phyloP scores from a whole-genome alignment of 257 asterid species.

The Gentiana macrophylla region DNA sequence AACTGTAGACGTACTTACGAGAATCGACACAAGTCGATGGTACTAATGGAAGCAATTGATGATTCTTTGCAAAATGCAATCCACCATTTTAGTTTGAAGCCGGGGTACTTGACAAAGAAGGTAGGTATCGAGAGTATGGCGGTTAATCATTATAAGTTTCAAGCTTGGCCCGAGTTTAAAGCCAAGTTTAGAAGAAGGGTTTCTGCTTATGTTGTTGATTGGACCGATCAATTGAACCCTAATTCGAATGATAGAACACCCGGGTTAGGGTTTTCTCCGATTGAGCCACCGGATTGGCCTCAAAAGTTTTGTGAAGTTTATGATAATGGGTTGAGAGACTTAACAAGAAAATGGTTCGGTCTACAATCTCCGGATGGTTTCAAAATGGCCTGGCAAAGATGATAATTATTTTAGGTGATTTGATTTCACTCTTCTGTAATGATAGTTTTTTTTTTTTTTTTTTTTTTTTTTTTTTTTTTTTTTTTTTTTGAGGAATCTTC shows the following conservation, averaged over 20 bases:
- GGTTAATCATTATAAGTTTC: slow-evolving; percentile 83
- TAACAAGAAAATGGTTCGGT: slow-evolving; percentile 52
- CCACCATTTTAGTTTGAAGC: slow-evolving; percentile 60
- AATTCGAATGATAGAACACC: slow-evolving; percentile 72
- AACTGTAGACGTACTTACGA: slow-evolving; percentile 37
- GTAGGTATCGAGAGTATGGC: slow-evolving; percentile 15
- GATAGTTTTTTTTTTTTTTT: no score
- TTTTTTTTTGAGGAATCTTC: no score
- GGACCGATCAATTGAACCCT: slow-evolving; percentile 54
- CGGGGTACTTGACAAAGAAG: slow-evolving; percentile 22
- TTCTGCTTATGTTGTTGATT: slow-evolving; percentile 78
- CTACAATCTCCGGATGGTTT: slow-evolving; percentile 14
- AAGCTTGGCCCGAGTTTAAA: slow-evolving; percentile 94
- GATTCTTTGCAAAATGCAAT: slow-evolving; percentile 39
- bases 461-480: no score
- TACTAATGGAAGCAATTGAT: slow-evolving; percentile 32
- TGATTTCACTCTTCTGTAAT: no score
- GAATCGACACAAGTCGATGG: slow-evolving; percentile 71
- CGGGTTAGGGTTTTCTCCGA: slow-evolving; percentile 48
- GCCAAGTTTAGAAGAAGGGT: slow-evolving; percentile 80
- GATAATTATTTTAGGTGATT: background rate
- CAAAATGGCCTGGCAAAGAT: slow-evolving; percentile 50
- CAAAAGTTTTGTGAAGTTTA: slow-evolving; percentile 48
- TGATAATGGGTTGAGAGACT: slow-evolving; percentile 45
- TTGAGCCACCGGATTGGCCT: slow-evolving; percentile 74